Base-by-base conservation (phyloP, 495 filamentous ascomycete species). In the Aspergillus hancockii region DNA sequence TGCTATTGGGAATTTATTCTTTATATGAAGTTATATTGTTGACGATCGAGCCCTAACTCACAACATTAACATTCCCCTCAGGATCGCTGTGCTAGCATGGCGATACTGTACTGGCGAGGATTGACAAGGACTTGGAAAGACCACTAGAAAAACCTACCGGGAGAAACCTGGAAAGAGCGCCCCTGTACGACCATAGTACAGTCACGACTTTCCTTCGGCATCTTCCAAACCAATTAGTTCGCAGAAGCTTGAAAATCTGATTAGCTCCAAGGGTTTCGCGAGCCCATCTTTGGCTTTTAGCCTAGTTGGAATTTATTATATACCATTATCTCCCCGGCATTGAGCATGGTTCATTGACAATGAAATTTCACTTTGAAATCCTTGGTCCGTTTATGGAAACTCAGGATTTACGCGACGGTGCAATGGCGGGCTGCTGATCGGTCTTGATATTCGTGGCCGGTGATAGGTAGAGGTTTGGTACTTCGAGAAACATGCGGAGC, bases 291-390 rank as follows among this genome's bases (percentile, higher is more conserved):
- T 55, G 7, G 63, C 58, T 31, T 65, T 58, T 54, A 59, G 52
- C 55, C 41, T 56, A 14, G 62, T 65, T 3, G 51, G 55, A 50
- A 65, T 23, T 53, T 61, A 62, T 62, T 65, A 46, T 31, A 65
- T 56, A 36, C 8, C 36, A 38, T n/a, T n/a, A 60, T 62, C 30
- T 65, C 63, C 36, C 53, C 49, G 36, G 52, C 22, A 46, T 62
- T 28, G 31, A 62, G 30, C 18, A 60, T 46, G 0, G 59, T 54
- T 54, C 63, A 52, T 56, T 60, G 53, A 56, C 62, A 65, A 43
- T 65, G 63, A 25, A 62, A 65, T 52, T 62, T 65, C 50, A 58
- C 63, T 36, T 62, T 60, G 43, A 65, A 62, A 36, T 65, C 52
- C 36, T 62, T 65, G 14, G 59, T 58, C 40, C 59, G 63, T 57